phyloP scores from a whole-genome alignment of 768 basidiomycete genomes.

The Boletus vinaceobasis region DNA sequence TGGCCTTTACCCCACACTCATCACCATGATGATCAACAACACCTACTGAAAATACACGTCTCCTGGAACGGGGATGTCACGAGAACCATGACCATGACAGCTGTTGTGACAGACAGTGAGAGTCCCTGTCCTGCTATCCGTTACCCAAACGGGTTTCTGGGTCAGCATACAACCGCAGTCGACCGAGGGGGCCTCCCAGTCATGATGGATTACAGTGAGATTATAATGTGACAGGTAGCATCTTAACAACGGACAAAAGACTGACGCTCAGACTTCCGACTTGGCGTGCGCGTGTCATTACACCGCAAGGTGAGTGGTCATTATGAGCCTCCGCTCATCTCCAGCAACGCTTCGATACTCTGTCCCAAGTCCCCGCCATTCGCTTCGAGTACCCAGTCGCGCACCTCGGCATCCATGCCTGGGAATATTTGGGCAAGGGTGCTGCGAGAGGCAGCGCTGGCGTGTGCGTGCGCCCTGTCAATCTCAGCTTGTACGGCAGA shows the following conservation, averaged over 20 bases:
- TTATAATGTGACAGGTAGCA: background rate
- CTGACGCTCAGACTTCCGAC: background rate
- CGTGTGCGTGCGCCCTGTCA: conserved; percentile 73
- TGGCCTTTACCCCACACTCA: background rate
- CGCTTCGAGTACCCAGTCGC: conserved; percentile 87
- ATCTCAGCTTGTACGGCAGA: conserved; percentile 71
- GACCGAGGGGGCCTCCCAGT: background rate
- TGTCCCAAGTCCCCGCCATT: conserved; percentile 84
- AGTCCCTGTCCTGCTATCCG: background rate
- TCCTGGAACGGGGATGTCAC: background rate
- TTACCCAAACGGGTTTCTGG: background rate
- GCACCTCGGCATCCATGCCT: conserved; percentile 70
- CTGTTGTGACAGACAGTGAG: background rate
- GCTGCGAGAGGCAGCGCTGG: conserved; percentile 64
- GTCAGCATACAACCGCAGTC: background rate
- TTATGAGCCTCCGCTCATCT: conserved; percentile 50
- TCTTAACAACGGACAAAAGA: background rate
- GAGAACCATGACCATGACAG: background rate
- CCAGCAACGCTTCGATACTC: conserved; percentile 83
- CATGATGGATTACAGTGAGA: conserved; percentile 1
- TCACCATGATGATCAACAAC: no score
- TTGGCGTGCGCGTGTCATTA: background rate
- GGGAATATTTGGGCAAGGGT: conserved; percentile 92
- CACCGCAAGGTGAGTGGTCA: background rate
- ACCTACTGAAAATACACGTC: background rate